phyloP scores from a whole-genome alignment of 805 yeast genomes.

The Pichia heedii region DNA sequence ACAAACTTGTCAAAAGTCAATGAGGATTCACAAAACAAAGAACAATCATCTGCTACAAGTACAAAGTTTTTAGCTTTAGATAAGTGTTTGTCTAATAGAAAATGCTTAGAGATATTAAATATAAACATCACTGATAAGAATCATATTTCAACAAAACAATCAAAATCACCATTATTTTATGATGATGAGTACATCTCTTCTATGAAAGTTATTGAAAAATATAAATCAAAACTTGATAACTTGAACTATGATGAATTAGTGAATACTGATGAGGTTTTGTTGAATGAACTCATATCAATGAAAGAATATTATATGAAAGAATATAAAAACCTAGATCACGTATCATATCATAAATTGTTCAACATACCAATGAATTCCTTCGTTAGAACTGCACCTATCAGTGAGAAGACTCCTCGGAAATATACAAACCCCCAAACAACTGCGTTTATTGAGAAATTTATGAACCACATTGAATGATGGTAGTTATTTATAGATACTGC shows the following conservation, averaged over 20 bases:
- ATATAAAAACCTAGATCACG: constrained; percentile 2
- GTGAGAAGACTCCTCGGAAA: constrained; percentile 9
- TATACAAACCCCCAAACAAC: constrained; percentile 25
- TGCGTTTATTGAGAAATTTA: constrained; percentile 13
- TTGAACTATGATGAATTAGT: constrained; percentile 9
- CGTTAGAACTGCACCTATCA: constrained; percentile 14
- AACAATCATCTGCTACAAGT: background rate
- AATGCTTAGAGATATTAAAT: constrained; percentile 44
- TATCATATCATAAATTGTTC: constrained; percentile 11
- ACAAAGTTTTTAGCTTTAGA: constrained; percentile 70
- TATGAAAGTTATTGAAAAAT: constrained; percentile 14
- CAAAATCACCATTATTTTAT: constrained; percentile 17
- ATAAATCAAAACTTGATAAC: constrained; percentile 10
- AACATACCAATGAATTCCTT: constrained; percentile 13
- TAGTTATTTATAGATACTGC: background rate
- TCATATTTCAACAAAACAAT: constrained; percentile 17
- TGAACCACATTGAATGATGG: background rate
- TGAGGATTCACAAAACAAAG: background rate
- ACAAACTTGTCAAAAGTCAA: no score
- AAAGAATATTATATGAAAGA: background rate
- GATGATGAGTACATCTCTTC: constrained; percentile 30
- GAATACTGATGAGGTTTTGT: constrained; percentile 11
- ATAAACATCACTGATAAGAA: constrained; percentile 26
- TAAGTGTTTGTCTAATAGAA: constrained; percentile 64
- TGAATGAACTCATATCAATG: constrained; percentile 9